Conservation (phyloP, 768 basidiomycete genomes). For the Naganishia vaughanmartiniae region DNA sequence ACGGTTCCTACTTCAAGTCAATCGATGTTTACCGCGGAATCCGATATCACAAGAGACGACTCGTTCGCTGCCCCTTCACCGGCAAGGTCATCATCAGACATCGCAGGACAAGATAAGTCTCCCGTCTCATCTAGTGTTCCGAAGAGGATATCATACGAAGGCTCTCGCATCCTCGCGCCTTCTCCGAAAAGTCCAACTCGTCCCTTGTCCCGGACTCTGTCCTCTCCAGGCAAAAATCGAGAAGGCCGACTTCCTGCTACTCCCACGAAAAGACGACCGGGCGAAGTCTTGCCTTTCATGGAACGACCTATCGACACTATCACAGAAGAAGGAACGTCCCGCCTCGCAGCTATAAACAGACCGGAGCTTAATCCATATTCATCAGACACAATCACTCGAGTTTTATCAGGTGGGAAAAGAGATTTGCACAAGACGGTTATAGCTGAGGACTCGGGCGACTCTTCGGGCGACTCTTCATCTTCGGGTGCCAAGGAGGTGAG, state of each 20-base stretch:
- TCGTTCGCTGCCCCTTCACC: background rate
- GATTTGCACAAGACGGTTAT: background rate
- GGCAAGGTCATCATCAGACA: background rate
- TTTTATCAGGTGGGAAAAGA: background rate
- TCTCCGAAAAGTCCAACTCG: background rate
- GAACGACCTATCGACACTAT: background rate
- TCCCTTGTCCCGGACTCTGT: background rate
- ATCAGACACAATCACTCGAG: background rate
- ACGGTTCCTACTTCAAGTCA: background rate
- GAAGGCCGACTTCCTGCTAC: background rate
- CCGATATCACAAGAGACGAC: background rate
- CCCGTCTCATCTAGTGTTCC: background rate
- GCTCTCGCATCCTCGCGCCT: background rate
- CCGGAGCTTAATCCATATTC: background rate
- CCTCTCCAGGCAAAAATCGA: background rate
- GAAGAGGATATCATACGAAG: background rate
- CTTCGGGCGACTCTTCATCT: background rate
- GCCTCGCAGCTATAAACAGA: background rate
- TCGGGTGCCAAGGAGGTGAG: background rate
- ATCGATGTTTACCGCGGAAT: background rate
- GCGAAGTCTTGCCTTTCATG: background rate
- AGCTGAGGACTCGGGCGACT: background rate
- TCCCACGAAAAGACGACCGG: background rate
- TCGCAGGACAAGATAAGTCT: background rate
- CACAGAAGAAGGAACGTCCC: background rate